A percentile compares a stretch with the other conserved stretches of the same genome.
phyloP scores from a whole-genome alignment of 306 rosid species.

The Rubus idaeus region DNA sequence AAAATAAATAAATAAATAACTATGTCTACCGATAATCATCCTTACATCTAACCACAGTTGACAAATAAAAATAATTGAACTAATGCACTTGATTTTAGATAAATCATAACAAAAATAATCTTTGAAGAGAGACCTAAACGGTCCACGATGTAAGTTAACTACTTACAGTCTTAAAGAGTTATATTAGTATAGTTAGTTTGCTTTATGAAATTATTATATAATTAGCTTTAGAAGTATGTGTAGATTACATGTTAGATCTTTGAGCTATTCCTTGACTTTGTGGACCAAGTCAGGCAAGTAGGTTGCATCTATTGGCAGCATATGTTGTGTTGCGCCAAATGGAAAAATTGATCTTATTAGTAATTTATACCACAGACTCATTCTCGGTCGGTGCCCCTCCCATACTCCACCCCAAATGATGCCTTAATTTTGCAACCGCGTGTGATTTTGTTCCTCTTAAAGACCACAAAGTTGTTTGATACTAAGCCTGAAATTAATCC shows the following conservation, averaged over 20 bases:
- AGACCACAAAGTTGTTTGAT: conserved; percentile 1
- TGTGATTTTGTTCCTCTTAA: not conserved
- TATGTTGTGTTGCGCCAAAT: conserved; percentile 1
- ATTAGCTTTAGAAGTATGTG: not conserved
- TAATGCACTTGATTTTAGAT: too few species aligned
- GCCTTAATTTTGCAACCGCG: conserved; percentile 1
- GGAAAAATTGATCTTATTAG: not conserved
- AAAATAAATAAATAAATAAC: too few species aligned
- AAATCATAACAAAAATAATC: too few species aligned
- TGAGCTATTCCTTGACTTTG: not conserved
- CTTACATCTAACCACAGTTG: too few species aligned
- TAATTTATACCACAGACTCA: conserved; percentile 6
- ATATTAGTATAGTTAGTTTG: not conserved
- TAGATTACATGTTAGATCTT: not conserved
- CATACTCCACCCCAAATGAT: not conserved
- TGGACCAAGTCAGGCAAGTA: not conserved
- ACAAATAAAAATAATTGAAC: too few species aligned
- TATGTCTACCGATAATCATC: too few species aligned
- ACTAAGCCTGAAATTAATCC: not conserved
- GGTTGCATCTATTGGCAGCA: not conserved
- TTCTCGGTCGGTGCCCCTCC: conserved; percentile 3
- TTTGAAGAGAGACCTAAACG: not conserved
- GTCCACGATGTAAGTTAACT: too few species aligned
- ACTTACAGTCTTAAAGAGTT: too few species aligned
- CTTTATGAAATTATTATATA: too few species aligned